Conservation (phyloP, 257 asterid genomes). For the Ophiorrhiza pumila region DNA sequence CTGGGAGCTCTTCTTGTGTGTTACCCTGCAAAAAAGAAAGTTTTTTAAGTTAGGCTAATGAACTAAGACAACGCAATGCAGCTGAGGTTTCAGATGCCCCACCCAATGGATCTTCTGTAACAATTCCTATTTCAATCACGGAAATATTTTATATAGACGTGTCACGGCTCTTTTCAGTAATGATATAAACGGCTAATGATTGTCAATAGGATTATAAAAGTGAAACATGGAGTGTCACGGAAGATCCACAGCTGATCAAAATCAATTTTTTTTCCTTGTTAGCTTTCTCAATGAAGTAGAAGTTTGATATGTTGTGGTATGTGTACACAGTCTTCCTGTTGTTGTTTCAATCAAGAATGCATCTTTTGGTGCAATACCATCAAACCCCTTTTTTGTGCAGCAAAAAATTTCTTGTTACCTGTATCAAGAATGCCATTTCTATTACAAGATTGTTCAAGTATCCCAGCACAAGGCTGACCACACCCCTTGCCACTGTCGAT, state of each 20-base stretch:
- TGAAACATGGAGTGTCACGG: no score
- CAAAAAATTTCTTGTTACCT: conserved; percentile 20
- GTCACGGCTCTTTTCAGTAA: no score
- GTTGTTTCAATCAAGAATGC: not conserved
- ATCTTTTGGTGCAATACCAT: not conserved
- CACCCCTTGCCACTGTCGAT: conserved; percentile 90
- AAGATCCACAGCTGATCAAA: not conserved
- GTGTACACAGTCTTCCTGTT: not conserved
- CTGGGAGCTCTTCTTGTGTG: conserved; percentile 84
- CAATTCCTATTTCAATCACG: no score
- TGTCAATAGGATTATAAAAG: no score
- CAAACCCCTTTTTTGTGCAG: not conserved
- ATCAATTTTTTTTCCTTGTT: not conserved
- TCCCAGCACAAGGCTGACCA: conserved; percentile 81
- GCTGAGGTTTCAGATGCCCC: no score
- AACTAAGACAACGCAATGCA: not conserved
- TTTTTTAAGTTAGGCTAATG: not conserved
- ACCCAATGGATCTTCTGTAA: no score
- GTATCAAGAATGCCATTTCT: conserved; percentile 74
- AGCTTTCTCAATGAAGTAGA: not conserved
- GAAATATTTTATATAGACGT: no score
- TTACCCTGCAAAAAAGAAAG: conserved; percentile 53
- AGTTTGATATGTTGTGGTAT: not conserved
- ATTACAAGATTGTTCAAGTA: conserved; percentile 76
- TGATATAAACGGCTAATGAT: no score